These are phyloP conservation scores for Prunus davidiana DNA, from an alignment of 306 rosid species.

Conservation along the genomic window DNA sequence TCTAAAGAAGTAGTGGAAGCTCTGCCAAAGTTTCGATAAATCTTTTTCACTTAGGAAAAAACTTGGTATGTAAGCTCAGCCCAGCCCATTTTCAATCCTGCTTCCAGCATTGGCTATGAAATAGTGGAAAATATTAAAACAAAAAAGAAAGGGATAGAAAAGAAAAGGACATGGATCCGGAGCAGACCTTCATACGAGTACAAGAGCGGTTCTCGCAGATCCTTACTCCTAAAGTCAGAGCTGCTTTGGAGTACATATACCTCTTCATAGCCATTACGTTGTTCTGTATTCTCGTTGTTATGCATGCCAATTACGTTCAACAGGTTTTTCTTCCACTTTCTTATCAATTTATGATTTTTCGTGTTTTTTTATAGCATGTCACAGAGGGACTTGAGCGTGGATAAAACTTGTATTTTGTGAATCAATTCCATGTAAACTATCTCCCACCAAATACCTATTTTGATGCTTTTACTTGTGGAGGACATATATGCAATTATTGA, in stretches of 20 bases:
- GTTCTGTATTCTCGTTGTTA: conserved; percentile 91
- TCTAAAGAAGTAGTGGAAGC: too few species aligned
- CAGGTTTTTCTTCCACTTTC: conserved; percentile 46
- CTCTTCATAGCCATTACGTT: conserved; percentile 76
- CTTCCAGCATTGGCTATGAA: too few species aligned
- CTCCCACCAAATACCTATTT: background rate
- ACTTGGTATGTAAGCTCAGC: too few species aligned
- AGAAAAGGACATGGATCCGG: conserved; percentile 72
- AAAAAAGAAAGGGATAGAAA: too few species aligned
- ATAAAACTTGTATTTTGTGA: background rate
- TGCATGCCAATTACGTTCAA: conserved; percentile 99
- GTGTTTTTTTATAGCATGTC: background rate
- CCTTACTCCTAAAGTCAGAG: conserved; percentile 86
- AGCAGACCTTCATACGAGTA: conserved; percentile 91
- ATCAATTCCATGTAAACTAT: background rate
- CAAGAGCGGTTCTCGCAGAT: conserved; percentile 95
- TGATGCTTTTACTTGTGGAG: background rate
- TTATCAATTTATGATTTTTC: background rate
- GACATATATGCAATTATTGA: background rate
- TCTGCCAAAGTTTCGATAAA: too few species aligned
- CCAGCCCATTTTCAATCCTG: too few species aligned
- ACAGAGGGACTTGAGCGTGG: background rate
- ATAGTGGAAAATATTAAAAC: background rate
- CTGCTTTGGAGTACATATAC: conserved; percentile 75
- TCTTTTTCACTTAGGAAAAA: too few species aligned